Evolutionary conservation across 106 monocot genomes (phyloP), one percentile per base, ranked within the genome.

Genomic region (Chionographis japonica): DNA sequence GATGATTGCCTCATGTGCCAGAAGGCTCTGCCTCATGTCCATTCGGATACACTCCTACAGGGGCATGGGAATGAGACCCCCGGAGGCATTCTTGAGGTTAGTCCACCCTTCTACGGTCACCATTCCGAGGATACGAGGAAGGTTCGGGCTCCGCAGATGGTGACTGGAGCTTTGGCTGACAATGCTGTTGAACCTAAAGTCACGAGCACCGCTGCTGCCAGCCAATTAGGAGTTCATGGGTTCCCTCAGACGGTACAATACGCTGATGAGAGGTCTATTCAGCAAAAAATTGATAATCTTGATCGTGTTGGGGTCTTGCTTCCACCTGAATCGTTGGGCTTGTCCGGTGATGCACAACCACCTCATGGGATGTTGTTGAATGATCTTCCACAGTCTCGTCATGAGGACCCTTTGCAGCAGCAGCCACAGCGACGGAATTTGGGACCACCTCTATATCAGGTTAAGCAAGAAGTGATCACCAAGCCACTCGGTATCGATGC

Each of bases 1-100:
- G 85, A 79, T 1, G 85, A 89, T 56, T 85, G 73, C 73, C 16
- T 50, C 12, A 72, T 88, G 84, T 84, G 88, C 41, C 78, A 75
- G 42, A 81, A 76, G 63, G 78, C 65, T 10, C 64, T 76, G 49
- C 88, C 85, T 8, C 88, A 76, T 76, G 74, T 61, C 1, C 85
- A 84, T 66, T 88, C 88, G 4, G 84, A 85, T 65, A 61, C 76
- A 8, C 35, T 83, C 60, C 40, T 83, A 40, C 72, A 72, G 20
- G 84, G 76, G 14, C 63, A 68, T 37, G 69, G 67, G 10, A 83
- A 62, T 68, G 54, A 13, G 18, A 55, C 69, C 14, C 8, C 61
- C 20, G 52, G 56, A 10, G 63, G 10, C 72, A 54, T 8, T 10
- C 13, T 52, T 54, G 73, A 63, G 56, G 57, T 36, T 0, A 62